A percentile compares a stretch with the other conserved stretches of the same genome.
phyloP scores from a whole-genome alignment of 176 grass and related monocot species.

The Juncus inflexus region DNA sequence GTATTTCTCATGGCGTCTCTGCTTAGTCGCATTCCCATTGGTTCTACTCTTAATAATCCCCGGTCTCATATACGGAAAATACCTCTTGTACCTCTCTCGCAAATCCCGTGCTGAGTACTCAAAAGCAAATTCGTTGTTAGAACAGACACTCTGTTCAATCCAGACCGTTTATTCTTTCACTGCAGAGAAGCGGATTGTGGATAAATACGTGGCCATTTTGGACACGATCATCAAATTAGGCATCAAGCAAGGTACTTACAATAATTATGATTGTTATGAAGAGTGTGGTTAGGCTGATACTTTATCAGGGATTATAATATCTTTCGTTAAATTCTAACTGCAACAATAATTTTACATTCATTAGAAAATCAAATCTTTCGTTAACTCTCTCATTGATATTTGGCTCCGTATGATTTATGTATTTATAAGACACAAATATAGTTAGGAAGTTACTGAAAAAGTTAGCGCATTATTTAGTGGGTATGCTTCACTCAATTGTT shows the following conservation, averaged over 20 bases:
- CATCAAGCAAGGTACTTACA: slow-evolving; percentile 42
- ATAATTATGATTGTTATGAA: no score
- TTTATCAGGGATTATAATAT: no score
- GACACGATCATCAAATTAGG: slow-evolving; percentile 72
- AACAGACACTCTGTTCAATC: slow-evolving; percentile 68
- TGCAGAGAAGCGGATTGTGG: slow-evolving; percentile 65
- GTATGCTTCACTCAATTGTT: no score
- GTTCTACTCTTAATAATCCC: slow-evolving; percentile 76
- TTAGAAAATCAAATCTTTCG: no score
- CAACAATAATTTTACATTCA: no score
- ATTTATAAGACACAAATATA: no score
- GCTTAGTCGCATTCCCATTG: slow-evolving; percentile 65
- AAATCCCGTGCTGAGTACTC: slow-evolving; percentile 45
- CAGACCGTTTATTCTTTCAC: slow-evolving; percentile 87
- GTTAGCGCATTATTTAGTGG: no score
- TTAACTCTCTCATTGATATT: no score
- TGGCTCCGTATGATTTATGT: no score
- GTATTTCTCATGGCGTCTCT: slow-evolving; percentile 87
- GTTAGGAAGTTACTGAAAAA: no score
- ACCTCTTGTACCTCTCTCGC: slow-evolving; percentile 57
- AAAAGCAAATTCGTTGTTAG: slow-evolving; percentile 59
- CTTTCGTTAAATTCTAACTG: no score
- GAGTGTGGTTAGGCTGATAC: no score
- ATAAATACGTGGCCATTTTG: slow-evolving; percentile 52
- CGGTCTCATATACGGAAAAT: slow-evolving; percentile 81